These are phyloP conservation scores for Microdochium trichocladiopsis DNA, from an alignment of 2,329 filamentous ascomycete species.

Conservation along the genomic window DNA sequence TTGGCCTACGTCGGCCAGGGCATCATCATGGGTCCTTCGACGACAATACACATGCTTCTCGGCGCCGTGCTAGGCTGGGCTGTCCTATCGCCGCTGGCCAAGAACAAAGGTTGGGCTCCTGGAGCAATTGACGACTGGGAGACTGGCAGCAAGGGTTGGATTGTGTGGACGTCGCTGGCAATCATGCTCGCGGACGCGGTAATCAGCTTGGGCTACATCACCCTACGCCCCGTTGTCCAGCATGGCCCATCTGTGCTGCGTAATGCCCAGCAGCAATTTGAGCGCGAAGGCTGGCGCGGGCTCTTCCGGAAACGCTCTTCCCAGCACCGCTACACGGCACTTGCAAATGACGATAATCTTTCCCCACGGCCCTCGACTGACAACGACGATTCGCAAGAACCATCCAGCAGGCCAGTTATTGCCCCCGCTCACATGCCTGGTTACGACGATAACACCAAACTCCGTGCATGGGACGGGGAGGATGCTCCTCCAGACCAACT, in stretches of 20 bases:
- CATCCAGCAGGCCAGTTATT: conserved; percentile 7
- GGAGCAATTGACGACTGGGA: conserved; percentile 86
- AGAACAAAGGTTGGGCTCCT: conserved; percentile 80
- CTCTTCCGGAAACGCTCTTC: conserved; percentile 8
- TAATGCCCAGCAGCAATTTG: conserved; percentile 10
- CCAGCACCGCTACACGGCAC: background rate
- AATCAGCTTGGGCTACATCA: conserved; percentile 76
- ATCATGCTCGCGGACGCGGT: conserved; percentile 96
- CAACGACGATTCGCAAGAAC: conserved; percentile 5
- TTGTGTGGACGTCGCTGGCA: conserved; percentile 90
- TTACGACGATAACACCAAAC: background rate
- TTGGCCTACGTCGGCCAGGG: conserved; percentile 97
- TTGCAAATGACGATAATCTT: conserved; percentile 13
- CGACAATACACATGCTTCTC: conserved; percentile 90
- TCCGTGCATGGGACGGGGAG: conserved; percentile 31
- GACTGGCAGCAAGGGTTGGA: conserved; percentile 93
- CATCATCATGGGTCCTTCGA: conserved; percentile 96
- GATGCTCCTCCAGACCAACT: conserved; percentile 83
- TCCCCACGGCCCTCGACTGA: conserved; percentile 8
- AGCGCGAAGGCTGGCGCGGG: conserved; percentile 10
- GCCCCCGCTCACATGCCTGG: conserved; percentile 4
- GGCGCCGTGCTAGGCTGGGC: conserved; percentile 89
- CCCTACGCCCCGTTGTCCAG: conserved; percentile 53
- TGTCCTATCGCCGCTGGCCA: conserved; percentile 81
- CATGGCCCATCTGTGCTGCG: conserved; percentile 23